Evolutionary conservation across 257 asterid species (phyloP).

Genomic region (Solanum arcanum): DNA sequence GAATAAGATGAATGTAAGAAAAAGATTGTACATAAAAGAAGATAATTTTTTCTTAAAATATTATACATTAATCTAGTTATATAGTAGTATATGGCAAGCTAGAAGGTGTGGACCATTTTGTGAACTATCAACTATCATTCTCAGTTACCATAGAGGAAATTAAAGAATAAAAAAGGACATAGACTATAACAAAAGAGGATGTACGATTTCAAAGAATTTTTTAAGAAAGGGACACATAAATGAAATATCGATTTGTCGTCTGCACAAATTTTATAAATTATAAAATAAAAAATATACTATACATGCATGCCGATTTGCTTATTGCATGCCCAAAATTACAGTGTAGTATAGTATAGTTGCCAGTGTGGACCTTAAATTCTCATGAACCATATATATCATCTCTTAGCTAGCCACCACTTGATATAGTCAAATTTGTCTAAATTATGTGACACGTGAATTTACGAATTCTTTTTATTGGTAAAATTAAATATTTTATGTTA

Average conservation of each 20-base stretch:
- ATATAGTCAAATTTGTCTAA: not conserved
- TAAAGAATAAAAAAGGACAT: not conserved
- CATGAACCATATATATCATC: slow-evolving; percentile 18
- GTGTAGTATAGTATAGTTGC: not conserved
- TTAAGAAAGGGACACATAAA: not conserved
- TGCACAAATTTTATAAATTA: not conserved
- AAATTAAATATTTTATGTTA: not conserved
- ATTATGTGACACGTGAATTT: too few relatives aligned
- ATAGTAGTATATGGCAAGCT: not conserved
- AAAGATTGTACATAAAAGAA: not conserved
- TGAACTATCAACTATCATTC: not conserved
- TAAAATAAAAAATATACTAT: not conserved
- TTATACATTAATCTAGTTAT: not conserved
- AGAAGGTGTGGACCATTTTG: not conserved
- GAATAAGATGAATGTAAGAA: not conserved
- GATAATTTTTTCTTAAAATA: not conserved
- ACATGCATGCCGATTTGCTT: not conserved
- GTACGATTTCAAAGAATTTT: not conserved
- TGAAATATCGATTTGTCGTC: slow-evolving; percentile 31
- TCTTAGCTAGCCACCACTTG: not conserved
- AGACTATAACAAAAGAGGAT: not conserved
- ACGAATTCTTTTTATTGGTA: not conserved
- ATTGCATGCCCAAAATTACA: not conserved
- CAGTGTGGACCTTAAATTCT: slow-evolving; percentile 21
- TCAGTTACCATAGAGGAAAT: not conserved